Conservation (phyloP, 345 rosid species). For the Eucalyptus grandis region DNA sequence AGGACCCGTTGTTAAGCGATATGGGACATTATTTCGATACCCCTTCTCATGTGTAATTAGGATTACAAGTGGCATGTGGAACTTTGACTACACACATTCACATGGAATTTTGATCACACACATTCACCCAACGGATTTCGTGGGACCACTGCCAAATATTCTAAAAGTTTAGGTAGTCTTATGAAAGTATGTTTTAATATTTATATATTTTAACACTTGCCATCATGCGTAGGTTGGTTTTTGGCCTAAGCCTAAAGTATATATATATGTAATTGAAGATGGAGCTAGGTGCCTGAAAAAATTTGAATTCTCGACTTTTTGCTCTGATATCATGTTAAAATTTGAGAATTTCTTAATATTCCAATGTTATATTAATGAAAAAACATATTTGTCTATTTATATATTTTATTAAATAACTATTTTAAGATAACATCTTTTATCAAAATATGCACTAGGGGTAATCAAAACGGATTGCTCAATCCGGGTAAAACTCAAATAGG, state of each 20-base stretch:
- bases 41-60: not conserved
- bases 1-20: not conserved
- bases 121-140: no score
- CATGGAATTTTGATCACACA: not conserved
- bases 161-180: rapidly evolving
- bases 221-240: not conserved
- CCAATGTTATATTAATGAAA: no score
- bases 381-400: no score
- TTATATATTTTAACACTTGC: not conserved
- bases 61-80: not conserved
- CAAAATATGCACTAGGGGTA: no score
- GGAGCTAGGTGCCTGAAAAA: no score
- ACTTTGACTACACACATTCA: no score
- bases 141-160: not conserved
- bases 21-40: not conserved
- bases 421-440: no score
- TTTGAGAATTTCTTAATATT: no score
- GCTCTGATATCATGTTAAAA: no score
- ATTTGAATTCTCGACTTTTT: no score
- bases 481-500: rapidly evolving
- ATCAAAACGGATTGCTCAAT: no score
- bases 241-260: not conserved
- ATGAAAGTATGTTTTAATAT: not conserved
- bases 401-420: no score
- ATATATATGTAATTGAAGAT: not conserved